Evolutionary conservation across 148 eudicot species (phyloP).

Genomic region (Linanthus parryae): DNA sequence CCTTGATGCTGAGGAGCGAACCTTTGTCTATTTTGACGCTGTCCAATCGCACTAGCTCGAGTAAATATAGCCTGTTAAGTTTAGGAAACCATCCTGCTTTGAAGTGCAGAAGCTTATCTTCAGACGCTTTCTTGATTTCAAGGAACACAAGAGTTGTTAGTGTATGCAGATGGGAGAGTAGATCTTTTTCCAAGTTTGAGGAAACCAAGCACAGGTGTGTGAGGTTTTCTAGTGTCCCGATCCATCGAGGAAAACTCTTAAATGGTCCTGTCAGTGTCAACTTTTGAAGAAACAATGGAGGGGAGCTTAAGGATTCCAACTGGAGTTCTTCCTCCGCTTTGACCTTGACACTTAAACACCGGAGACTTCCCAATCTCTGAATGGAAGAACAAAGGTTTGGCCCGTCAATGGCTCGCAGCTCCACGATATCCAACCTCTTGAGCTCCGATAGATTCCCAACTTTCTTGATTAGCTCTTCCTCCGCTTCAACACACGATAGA

Average conservation of each 20-base stretch:
- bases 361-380: constrained; percentile 20
- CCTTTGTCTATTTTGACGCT: constrained; percentile 20
- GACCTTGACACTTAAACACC: constrained; percentile 14
- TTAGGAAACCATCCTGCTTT: constrained; percentile 15
- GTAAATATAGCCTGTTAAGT: constrained; percentile 18
- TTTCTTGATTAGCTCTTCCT: constrained; percentile 17
- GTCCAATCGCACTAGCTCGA: constrained; percentile 12
- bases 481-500: constrained; percentile 23
- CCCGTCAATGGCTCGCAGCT: constrained; percentile 13
- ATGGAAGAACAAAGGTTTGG: constrained; percentile 23
- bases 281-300: constrained; percentile 26
- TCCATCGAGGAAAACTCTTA: constrained; percentile 25
- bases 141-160: constrained; percentile 20
- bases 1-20: constrained; percentile 16
- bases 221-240: constrained; percentile 13
- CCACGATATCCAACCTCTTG: constrained; percentile 24
- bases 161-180: constrained; percentile 10
- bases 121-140: constrained; percentile 21
- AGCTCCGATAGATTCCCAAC: constrained; percentile 21
- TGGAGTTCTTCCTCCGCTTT: constrained; percentile 10
- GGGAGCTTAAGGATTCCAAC: constrained; percentile 11
- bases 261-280: constrained; percentile 21
- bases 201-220: constrained; percentile 23
- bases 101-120: constrained; percentile 14
- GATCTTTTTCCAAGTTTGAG: constrained; percentile 13